A percentile compares a stretch with the other conserved stretches of the same genome.
These are phyloP conservation scores for Neoscytalidium dimidiatum DNA, from an alignment of 2,329 filamentous ascomycete genomes.

Conservation along the genomic window DNA sequence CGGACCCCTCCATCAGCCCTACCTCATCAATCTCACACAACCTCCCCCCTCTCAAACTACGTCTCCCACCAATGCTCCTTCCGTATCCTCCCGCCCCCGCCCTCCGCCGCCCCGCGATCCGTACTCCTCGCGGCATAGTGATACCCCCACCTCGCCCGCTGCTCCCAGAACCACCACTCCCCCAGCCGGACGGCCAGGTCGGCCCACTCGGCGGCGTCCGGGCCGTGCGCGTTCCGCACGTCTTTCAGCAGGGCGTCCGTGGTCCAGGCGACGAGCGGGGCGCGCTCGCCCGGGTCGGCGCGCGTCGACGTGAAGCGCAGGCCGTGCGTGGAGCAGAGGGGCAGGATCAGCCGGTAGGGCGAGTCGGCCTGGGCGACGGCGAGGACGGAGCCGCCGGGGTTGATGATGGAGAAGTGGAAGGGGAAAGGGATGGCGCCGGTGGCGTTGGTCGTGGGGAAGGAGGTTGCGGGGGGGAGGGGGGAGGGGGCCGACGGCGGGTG, in stretches of 20 bases:
- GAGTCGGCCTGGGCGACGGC: slow-evolving; percentile 26
- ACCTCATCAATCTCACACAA: neutral
- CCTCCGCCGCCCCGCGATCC: slow-evolving; percentile 25
- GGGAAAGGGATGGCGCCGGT: slow-evolving; percentile 29
- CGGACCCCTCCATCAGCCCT: neutral
- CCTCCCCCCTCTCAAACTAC: neutral
- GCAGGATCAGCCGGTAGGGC: slow-evolving; percentile 28
- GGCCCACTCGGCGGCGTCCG: slow-evolving; percentile 39
- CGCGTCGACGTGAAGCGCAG: slow-evolving; percentile 39
- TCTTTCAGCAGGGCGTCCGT: slow-evolving; percentile 32
- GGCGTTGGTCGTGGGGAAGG: neutral
- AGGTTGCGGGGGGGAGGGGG: neutral
- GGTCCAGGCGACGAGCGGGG: slow-evolving; percentile 22
- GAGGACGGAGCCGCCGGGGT: slow-evolving; percentile 29
- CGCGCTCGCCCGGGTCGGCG: slow-evolving; percentile 33
- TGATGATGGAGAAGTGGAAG: slow-evolving; percentile 30
- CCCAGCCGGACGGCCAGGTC: slow-evolving; percentile 38
- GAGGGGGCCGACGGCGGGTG: no score
- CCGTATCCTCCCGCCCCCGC: slow-evolving; percentile 26
- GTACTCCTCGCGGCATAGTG: slow-evolving; percentile 25
- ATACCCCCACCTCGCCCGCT: slow-evolving; percentile 28
- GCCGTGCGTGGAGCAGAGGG: slow-evolving; percentile 26
- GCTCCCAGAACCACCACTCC: slow-evolving; percentile 43
- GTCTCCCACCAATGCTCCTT: slow-evolving; percentile 32
- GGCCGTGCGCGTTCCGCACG: slow-evolving; percentile 31